Evolutionary conservation across 805 yeast genomes (phyloP).

Genomic region (Metschnikowia chrysomelidarum): DNA sequence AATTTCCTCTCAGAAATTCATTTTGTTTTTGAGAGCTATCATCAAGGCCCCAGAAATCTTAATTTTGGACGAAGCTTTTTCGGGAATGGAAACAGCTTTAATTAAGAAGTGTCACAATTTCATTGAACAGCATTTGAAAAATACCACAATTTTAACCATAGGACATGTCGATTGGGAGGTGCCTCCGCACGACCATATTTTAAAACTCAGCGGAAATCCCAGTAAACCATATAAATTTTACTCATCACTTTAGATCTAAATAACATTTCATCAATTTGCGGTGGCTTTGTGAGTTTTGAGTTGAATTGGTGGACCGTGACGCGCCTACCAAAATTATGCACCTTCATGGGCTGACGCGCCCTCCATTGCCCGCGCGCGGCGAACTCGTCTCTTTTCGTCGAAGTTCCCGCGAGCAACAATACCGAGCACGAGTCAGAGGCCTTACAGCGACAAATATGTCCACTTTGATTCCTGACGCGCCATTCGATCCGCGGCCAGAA

Average conservation of each 20-base stretch:
- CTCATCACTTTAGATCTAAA: too few species aligned
- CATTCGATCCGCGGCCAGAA: conserved; percentile 31
- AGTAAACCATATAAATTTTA: conserved; percentile 21
- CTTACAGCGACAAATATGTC: conserved; percentile 16
- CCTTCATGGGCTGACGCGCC: too few species aligned
- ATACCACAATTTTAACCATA: conserved; percentile 70
- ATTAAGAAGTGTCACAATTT: conserved; percentile 34
- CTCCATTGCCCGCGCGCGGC: conserved; percentile 9
- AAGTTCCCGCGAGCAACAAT: too few species aligned
- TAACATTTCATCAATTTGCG: too few species aligned
- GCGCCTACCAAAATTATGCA: too few species aligned
- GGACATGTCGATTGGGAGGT: conserved; percentile 85
- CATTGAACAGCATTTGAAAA: conserved; percentile 20
- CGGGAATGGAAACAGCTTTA: conserved; percentile 64
- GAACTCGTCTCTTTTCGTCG: conserved; percentile 4
- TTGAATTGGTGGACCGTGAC: too few species aligned
- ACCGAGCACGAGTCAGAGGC: too few species aligned
- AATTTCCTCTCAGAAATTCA: conserved; percentile 75
- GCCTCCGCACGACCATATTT: conserved; percentile 57
- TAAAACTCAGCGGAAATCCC: conserved; percentile 33
- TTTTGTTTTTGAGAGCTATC: conserved; percentile 72
- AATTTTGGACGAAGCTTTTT: conserved; percentile 88
- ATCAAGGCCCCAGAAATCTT: conserved; percentile 75
- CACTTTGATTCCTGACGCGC: conserved; percentile 38
- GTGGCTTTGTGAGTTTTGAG: too few species aligned